phyloP scores from a whole-genome alignment of 1,284 basidiomycete genomes.

The Somion occarium region DNA sequence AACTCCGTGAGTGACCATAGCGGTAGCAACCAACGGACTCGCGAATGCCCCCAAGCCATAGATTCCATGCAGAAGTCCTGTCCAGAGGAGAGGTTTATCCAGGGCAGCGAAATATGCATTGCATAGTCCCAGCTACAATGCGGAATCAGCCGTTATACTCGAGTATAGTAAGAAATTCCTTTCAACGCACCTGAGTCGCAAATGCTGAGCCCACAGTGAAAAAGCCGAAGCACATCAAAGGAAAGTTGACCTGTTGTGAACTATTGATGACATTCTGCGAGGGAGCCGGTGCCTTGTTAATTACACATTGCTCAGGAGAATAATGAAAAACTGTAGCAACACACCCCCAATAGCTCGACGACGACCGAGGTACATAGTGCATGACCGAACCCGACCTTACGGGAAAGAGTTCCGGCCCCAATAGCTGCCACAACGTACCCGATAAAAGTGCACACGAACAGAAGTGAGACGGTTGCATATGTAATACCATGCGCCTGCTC shows the following conservation, averaged over 20 bases:
- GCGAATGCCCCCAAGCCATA: conserved; percentile 29
- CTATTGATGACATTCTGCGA: conserved; percentile 28
- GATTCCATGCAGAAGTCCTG: conserved; percentile 27
- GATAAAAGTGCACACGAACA: conserved; percentile 27
- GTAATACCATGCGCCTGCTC: conserved; percentile 23
- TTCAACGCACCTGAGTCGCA: conserved; percentile 22
- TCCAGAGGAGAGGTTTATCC: conserved; percentile 27
- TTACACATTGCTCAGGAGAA: background rate
- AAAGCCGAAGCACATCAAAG: conserved; percentile 30
- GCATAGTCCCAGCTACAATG: conserved; percentile 24
- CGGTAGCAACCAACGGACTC: conserved; percentile 27
- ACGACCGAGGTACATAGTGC: conserved; percentile 22
- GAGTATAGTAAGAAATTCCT: background rate
- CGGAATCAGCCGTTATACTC: background rate
- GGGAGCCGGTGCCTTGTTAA: background rate
- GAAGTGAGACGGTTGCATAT: conserved; percentile 24
- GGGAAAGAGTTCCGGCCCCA: conserved; percentile 19
- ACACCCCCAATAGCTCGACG: conserved; percentile 26
- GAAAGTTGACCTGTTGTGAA: conserved; percentile 26
- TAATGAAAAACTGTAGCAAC: conserved; percentile 8
- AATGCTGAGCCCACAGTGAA: conserved; percentile 27
- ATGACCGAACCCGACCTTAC: conserved; percentile 26
- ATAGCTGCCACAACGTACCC: conserved; percentile 26
- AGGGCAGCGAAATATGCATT: conserved; percentile 29
- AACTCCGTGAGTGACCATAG: conserved; percentile 25